phyloP scores from a whole-genome alignment of 208 protist genomes.

The Crithidia brevicula region DNA sequence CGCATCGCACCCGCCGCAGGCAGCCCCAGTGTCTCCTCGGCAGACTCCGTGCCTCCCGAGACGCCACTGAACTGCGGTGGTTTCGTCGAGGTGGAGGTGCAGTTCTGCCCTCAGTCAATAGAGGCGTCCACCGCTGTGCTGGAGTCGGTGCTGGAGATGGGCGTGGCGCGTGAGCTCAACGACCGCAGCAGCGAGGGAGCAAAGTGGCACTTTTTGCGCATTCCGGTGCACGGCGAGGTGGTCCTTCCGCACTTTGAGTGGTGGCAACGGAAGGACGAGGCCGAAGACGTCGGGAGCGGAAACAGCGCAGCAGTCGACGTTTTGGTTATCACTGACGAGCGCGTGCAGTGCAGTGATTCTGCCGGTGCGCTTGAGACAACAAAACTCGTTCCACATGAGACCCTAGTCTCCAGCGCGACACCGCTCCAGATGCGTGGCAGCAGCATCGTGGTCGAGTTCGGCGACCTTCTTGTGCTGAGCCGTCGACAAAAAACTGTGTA shows the following conservation, averaged over 20 bases:
- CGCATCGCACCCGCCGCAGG: slow-evolving; percentile 50
- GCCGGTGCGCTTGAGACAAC: neutral
- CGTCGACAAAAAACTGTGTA: slow-evolving; percentile 41
- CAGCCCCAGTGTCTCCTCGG: neutral
- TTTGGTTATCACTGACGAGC: slow-evolving; percentile 10
- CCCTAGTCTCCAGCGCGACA: slow-evolving; percentile 8
- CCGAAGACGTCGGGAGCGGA: neutral
- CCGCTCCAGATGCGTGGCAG: neutral
- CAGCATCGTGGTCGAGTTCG: slow-evolving; percentile 16
- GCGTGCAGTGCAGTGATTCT: neutral
- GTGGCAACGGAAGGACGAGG: slow-evolving; percentile 19
- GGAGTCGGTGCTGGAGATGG: slow-evolving; percentile 57
- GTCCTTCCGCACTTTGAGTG: slow-evolving; percentile 61
- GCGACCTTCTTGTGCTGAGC: slow-evolving; percentile 51
- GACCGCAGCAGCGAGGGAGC: slow-evolving; percentile 63
- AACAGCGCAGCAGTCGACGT: neutral
- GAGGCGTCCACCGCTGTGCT: slow-evolving; percentile 54
- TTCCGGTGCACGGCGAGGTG: slow-evolving; percentile 67
- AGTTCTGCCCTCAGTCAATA: slow-evolving; percentile 53
- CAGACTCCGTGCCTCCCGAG: slow-evolving; percentile 18
- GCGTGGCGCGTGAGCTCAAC: slow-evolving; percentile 78
- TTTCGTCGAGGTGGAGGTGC: slow-evolving; percentile 82
- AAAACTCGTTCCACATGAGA: slow-evolving; percentile 12
- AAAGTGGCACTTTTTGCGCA: slow-evolving; percentile 77
- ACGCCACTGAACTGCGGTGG: slow-evolving; percentile 70